phyloP scores from a whole-genome alignment of 495 filamentous ascomycete genomes.

The Penicillium cosmopolitanum region DNA sequence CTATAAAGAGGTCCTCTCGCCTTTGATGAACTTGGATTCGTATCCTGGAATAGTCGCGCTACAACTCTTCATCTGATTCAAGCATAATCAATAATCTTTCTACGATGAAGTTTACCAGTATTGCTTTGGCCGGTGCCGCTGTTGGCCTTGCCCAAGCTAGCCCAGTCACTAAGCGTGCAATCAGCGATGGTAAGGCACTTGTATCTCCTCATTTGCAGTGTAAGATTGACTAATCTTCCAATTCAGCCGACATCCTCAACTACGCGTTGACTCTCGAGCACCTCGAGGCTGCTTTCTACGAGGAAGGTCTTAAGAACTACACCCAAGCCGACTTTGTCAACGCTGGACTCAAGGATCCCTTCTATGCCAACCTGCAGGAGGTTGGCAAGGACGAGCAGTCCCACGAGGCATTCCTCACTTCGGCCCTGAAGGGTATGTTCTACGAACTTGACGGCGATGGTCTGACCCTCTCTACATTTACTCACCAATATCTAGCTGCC shows the following conservation, averaged over 20 bases:
- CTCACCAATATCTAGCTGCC: constrained; percentile 32
- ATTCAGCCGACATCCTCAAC: constrained; percentile 39
- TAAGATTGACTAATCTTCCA: neutral
- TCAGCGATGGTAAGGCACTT: constrained; percentile 20
- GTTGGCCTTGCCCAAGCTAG: constrained; percentile 16
- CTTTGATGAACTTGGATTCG: neutral
- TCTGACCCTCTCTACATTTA: neutral
- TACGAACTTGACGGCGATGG: neutral
- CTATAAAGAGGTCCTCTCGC: neutral
- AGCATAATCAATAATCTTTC: neutral
- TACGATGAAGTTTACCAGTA: constrained; percentile 22
- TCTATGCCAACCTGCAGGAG: constrained; percentile 56
- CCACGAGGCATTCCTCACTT: constrained; percentile 60
- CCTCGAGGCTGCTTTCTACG: constrained; percentile 53
- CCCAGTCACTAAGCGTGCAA: constrained; percentile 20
- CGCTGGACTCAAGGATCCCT: constrained; percentile 51
- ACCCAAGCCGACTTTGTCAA: constrained; percentile 51
- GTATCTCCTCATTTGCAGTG: neutral
- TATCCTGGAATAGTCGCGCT: too few species aligned
- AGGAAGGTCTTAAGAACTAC: constrained; percentile 60
- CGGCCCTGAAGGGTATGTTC: constrained; percentile 46
- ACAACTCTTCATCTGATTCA: neutral
- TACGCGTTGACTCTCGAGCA: constrained; percentile 42
- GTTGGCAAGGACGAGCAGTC: constrained; percentile 58
- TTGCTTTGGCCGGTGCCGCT: constrained; percentile 12